A percentile compares a stretch with the other conserved stretches of the same genome.
phyloP scores from a whole-genome alignment of 495 filamentous ascomycete genomes.

The Aspergillus hancockii region DNA sequence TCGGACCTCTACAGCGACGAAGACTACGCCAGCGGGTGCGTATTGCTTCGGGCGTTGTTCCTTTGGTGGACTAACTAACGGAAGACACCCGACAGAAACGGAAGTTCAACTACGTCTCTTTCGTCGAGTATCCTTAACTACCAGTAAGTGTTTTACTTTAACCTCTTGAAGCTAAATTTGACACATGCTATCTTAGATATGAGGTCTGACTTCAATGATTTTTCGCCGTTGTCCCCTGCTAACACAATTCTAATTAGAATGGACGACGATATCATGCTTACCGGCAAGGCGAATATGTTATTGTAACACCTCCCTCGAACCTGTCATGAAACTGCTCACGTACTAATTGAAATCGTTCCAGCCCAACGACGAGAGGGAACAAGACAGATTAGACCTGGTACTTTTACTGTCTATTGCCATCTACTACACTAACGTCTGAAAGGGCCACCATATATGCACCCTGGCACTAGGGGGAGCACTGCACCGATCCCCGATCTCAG shows the following conservation, averaged over 20 bases:
- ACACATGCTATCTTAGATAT: not conserved
- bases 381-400: constrained; percentile 64
- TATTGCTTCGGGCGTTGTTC: not conserved
- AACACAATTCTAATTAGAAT: constrained; percentile 5
- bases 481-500: constrained; percentile 51
- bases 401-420: constrained; percentile 41
- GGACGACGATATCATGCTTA: constrained; percentile 21
- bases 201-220: not conserved
- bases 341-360: not conserved
- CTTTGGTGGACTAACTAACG: not conserved
- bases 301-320: constrained; percentile 2
- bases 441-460: constrained; percentile 50
- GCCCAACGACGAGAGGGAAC: constrained; percentile 47
- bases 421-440: not conserved
- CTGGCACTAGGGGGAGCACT: constrained; percentile 44
- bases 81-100: not conserved
- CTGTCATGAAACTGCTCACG: not conserved
- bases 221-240: not conserved
- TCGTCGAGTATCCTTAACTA: constrained; percentile 19
- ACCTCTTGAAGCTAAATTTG: not conserved
- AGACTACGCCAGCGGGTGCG: constrained; percentile 12
- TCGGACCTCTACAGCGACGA: constrained; percentile 12
- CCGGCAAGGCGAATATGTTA: constrained; percentile 18
- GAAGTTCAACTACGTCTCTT: constrained; percentile 13
- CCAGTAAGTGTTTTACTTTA: constrained; percentile 12